phyloP scores from a whole-genome alignment of 768 basidiomycete species.

The Pleurotus platypus region DNA sequence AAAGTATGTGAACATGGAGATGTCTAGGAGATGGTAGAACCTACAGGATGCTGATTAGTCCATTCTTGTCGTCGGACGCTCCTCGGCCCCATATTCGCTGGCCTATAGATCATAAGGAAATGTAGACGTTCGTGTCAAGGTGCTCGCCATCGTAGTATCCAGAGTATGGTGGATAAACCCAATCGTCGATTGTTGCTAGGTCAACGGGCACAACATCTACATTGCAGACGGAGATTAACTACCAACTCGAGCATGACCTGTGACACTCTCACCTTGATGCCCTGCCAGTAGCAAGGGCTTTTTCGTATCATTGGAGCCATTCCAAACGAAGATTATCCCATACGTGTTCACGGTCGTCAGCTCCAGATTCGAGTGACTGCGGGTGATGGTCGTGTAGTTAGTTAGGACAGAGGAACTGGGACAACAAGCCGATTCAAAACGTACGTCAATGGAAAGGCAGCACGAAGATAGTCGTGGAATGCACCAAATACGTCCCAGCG shows the following conservation, averaged over 20 bases:
- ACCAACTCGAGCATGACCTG: background rate
- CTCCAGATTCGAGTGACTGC: conserved; percentile 51
- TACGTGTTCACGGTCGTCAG: conserved; percentile 75
- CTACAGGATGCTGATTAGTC: conserved; percentile 65
- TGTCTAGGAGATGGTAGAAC: conserved; percentile 6
- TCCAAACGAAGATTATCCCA: conserved; percentile 72
- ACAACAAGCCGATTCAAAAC: conserved; percentile 23
- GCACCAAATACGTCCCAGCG: conserved; percentile 51
- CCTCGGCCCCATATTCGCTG: conserved; percentile 68
- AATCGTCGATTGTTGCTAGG: conserved; percentile 48
- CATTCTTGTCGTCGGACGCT: conserved; percentile 70
- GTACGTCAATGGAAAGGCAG: conserved; percentile 59
- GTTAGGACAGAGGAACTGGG: background rate
- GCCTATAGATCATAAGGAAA: background rate
- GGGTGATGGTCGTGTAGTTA: background rate
- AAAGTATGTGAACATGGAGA: background rate
- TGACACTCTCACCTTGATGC: conserved; percentile 49
- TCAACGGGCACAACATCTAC: conserved; percentile 70
- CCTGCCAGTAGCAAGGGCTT: conserved; percentile 68
- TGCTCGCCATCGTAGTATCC: conserved; percentile 53
- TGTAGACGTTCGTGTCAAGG: background rate
- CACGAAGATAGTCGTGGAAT: conserved; percentile 53
- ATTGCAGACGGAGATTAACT: background rate
- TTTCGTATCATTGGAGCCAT: conserved; percentile 54
- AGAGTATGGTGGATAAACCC: conserved; percentile 62